Conservation (phyloP, 2,329 filamentous ascomycete species). For the Didymella exigua region DNA sequence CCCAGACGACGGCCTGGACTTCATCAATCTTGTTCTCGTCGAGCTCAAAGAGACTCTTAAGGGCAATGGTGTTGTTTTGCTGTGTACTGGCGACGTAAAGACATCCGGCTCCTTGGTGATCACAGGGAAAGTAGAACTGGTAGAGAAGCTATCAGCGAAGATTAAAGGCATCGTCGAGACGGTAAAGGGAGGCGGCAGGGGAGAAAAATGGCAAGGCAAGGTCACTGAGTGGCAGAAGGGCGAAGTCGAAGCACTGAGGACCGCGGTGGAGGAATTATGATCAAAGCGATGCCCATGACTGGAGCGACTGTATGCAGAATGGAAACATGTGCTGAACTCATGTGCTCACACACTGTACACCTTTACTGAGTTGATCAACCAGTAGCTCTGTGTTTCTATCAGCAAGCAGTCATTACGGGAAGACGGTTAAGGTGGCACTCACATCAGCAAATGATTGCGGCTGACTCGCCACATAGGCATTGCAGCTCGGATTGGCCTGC, state of each 20-base stretch:
- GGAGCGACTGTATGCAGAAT: not conserved
- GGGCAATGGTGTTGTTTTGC: constrained; percentile 31
- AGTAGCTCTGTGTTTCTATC: constrained; percentile 38
- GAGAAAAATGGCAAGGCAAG: constrained; percentile 45
- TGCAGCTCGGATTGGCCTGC: constrained; percentile 41
- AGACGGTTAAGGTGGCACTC: constrained; percentile 11
- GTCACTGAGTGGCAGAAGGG: constrained; percentile 42
- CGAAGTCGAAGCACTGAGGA: constrained; percentile 36
- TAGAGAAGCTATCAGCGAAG: constrained; percentile 31
- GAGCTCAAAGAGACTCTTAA: constrained; percentile 36
- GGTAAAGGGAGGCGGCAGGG: constrained; percentile 41
- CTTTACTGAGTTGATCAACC: constrained; percentile 49
- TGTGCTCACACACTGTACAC: constrained; percentile 42
- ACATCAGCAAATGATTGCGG: constrained; percentile 46
- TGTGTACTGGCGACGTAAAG: constrained; percentile 39
- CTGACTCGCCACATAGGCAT: constrained; percentile 47
- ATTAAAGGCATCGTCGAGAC: constrained; percentile 34
- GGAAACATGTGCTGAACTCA: not conserved
- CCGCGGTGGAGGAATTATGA: constrained; percentile 22
- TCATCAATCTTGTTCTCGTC: constrained; percentile 34
- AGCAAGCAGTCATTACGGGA: not conserved
- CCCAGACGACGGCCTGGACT: constrained; percentile 37
- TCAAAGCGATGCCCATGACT: constrained; percentile 2
- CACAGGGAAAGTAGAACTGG: constrained; percentile 33
- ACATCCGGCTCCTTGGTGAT: constrained; percentile 35